These are phyloP conservation scores for Thinopyrum elongatum DNA, from an alignment of 176 grass and related monocot genomes.

Conservation along the genomic window DNA sequence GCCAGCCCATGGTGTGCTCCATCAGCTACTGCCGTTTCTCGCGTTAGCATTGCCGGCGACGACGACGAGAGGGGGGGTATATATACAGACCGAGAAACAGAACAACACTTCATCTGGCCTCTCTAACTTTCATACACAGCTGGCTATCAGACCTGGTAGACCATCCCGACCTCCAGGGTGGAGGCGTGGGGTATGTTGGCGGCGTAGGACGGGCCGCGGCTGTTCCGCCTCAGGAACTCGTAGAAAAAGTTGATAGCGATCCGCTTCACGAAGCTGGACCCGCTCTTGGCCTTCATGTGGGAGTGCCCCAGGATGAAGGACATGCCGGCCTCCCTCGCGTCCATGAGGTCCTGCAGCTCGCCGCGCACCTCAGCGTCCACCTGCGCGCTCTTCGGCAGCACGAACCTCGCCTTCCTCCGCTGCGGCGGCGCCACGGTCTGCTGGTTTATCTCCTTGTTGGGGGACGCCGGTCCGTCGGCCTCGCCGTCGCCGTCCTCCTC, in stretches of 20 bases:
- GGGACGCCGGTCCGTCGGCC: slow-evolving; percentile 10
- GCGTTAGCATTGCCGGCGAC: slow-evolving; percentile 10
- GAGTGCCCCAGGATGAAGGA: slow-evolving; percentile 93
- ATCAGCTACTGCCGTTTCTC: slow-evolving; percentile 24
- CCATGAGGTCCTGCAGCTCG: slow-evolving; percentile 86
- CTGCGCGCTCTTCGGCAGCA: slow-evolving; percentile 66
- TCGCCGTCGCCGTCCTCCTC: slow-evolving; percentile 54
- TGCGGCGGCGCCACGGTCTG: slow-evolving; percentile 15
- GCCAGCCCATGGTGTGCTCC: slow-evolving; percentile 26
- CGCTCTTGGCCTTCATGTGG: slow-evolving; percentile 79
- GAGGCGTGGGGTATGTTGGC: slow-evolving; percentile 85
- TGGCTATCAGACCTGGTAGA: slow-evolving; percentile 77
- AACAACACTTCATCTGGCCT: neutral
- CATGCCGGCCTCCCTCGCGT: slow-evolving; percentile 95
- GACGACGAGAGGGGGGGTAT: neutral
- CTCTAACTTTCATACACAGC: slow-evolving; percentile 27
- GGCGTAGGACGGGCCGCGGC: slow-evolving; percentile 66
- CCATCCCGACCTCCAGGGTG: slow-evolving; percentile 96
- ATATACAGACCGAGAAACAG: slow-evolving; percentile 38
- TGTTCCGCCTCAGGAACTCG: slow-evolving; percentile 91
- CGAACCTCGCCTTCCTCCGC: slow-evolving; percentile 59
- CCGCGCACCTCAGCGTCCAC: slow-evolving; percentile 42
- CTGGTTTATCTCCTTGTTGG: slow-evolving; percentile 29
- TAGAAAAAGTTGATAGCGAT: slow-evolving; percentile 69
- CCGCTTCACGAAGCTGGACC: slow-evolving; percentile 70